Conservation (phyloP, 1,139 yeast species). For the Sugiyamaella castrensis region DNA sequence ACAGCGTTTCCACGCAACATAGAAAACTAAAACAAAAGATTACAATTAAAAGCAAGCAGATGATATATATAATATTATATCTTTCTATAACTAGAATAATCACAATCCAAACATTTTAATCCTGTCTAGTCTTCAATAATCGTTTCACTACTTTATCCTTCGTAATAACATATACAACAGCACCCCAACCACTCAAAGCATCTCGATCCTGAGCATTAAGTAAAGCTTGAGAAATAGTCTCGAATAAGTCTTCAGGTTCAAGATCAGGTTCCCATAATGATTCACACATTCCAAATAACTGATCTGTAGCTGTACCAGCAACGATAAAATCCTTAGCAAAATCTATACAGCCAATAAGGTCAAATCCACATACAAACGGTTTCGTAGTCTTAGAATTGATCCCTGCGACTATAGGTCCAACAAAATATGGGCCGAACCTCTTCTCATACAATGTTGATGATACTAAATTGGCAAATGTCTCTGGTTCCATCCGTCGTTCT, state of each 20-base stretch:
- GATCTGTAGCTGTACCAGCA: constrained; percentile 96
- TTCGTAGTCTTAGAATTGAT: constrained; percentile 72
- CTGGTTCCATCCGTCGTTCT: constrained; percentile 89
- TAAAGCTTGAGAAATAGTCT: constrained; percentile 90
- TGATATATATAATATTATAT: too few species aligned
- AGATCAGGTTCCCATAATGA: constrained; percentile 90
- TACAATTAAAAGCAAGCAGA: too few species aligned
- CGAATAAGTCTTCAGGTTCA: constrained; percentile 94
- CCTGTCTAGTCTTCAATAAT: constrained; percentile 91
- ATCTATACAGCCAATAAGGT: constrained; percentile 94
- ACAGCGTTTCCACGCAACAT: too few species aligned
- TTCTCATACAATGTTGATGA: constrained; percentile 85
- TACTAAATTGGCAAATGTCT: constrained; percentile 88
- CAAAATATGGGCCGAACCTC: constrained; percentile 93
- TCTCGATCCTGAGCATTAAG: constrained; percentile 97
- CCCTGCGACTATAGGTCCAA: constrained; percentile 97
- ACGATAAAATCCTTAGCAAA: constrained; percentile 93
- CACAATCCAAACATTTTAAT: constrained; percentile 46
- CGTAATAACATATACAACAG: constrained; percentile 86
- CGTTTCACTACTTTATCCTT: constrained; percentile 89
- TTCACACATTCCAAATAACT: constrained; percentile 98
- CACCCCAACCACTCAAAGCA: constrained; percentile 98
- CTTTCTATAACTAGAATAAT: too few species aligned
- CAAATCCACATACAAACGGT: constrained; percentile 95
- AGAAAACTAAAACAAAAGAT: too few species aligned